Base-by-base conservation (phyloP, 179 eudicot genomes). In the Beta corolliflora region DNA sequence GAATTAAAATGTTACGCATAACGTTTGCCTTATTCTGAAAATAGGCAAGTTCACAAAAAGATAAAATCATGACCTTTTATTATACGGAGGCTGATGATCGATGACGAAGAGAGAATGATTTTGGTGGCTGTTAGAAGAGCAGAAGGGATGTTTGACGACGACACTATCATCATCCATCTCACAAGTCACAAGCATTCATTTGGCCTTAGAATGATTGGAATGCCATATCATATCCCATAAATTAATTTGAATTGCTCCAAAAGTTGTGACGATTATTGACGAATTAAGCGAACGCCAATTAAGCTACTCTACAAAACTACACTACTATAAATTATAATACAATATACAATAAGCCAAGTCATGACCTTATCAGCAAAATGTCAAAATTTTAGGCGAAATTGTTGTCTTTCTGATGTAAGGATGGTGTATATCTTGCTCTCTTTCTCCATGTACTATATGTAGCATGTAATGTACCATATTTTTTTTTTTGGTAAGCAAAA, bases 201-300 rank as follows among this genome's bases (percentile, higher is more conserved):
- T 53, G 60, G 19, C 77, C 14, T 73, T 55, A 54, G 23, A 73
- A 54, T 73, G 64, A 73, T 73, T 73, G 64, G 13, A 73, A 73
- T 73, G 45, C 25, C 64, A 52, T 54, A 15, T 10, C 15, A 3
- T n/a, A n/a, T n/a, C n/a, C n/a, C 50, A n/a, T 71, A 5, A 19
- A 15, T 71, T 21, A 2, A 45, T 50, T 11, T 52, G 58, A 72
- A 50, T 53, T 23, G 12, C 9, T 25, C 21, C 44, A 73, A 53
- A 53, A 23, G 10, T 13, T 52, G 76, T 73, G n/a, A 73, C 61
- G 45, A n/a, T n/a, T n/a, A 7, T 25, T 50, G 46, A 14, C 36
- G 13, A 53, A 52, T 25, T 25, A 52, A 71, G 5, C 8, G 10
- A 52, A 15, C 19, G 11, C 6, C 15, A 72, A 21, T 12, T 21